Evolutionary conservation across 768 basidiomycete species (phyloP).

Genomic region (Rhodocollybia butyracea): DNA sequence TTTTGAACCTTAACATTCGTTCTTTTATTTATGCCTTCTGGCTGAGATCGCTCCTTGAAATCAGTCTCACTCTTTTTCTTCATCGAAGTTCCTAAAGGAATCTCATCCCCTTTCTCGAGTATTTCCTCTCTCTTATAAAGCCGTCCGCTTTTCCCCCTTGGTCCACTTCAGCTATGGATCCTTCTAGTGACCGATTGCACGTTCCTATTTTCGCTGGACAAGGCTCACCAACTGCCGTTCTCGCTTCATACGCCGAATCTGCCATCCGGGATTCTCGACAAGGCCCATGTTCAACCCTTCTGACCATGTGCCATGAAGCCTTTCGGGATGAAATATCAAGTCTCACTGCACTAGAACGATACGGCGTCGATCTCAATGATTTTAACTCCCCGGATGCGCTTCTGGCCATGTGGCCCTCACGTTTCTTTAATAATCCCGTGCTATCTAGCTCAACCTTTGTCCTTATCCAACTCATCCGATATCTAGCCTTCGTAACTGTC

Average conservation of each 20-base stretch:
- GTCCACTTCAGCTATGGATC: not conserved
- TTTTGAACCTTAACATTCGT: not conserved
- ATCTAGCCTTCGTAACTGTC: slow-evolving; percentile 44
- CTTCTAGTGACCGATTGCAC: slow-evolving; percentile 13
- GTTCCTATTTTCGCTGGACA: slow-evolving; percentile 60
- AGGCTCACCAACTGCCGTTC: slow-evolving; percentile 35
- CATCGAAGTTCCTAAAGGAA: slow-evolving; percentile 1
- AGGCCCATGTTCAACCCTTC: slow-evolving; percentile 38
- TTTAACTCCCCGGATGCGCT: slow-evolving; percentile 39
- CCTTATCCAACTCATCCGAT: slow-evolving; percentile 49
- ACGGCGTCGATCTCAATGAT: slow-evolving; percentile 40
- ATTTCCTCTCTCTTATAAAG: slow-evolving; percentile 4
- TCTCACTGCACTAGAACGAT: slow-evolving; percentile 33
- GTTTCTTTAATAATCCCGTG: slow-evolving; percentile 43
- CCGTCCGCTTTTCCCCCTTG: not conserved
- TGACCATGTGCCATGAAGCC: slow-evolving; percentile 47
- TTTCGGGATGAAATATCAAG: slow-evolving; percentile 48
- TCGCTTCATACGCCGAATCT: slow-evolving; percentile 30
- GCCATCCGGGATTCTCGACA: slow-evolving; percentile 40
- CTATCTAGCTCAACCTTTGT: slow-evolving; percentile 47
- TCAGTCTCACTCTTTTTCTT: too few species aligned
- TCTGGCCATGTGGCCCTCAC: slow-evolving; percentile 29
- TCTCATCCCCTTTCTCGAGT: not conserved
- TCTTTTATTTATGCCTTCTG: not conserved
- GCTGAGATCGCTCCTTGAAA: too few species aligned